Conservation (phyloP, 352 stramenopile genomes). For the Phytophthora pini region DNA sequence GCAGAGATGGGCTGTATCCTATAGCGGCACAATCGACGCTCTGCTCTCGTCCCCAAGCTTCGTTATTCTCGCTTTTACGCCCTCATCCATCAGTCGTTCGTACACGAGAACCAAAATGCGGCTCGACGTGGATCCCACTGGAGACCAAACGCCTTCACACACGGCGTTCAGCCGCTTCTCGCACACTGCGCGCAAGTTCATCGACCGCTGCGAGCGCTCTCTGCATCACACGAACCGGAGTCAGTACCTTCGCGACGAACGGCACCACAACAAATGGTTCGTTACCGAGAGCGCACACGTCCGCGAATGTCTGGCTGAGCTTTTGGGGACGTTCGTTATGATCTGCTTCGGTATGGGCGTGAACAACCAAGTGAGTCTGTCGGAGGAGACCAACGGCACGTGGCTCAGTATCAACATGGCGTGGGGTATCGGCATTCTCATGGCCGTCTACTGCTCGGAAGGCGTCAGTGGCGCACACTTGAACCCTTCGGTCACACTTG, state of each 20-base stretch:
- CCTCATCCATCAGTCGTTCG: background rate
- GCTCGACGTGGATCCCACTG: constrained; percentile 5
- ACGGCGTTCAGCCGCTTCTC: constrained; percentile 13
- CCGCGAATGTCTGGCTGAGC: constrained; percentile 21
- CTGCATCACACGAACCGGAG: constrained; percentile 32
- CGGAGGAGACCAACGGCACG: constrained; percentile 21
- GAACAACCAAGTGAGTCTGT: constrained; percentile 30
- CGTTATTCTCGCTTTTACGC: constrained; percentile 9
- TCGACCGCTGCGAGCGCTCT: constrained; percentile 27
- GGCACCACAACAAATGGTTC: constrained; percentile 27
- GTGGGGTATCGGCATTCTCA: constrained; percentile 26
- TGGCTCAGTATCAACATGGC: constrained; percentile 31
- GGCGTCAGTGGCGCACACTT: constrained; percentile 24
- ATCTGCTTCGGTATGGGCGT: constrained; percentile 30
- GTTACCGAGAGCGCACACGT: constrained; percentile 12
- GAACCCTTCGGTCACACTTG: constrained; percentile 20
- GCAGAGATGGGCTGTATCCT: constrained; percentile 6
- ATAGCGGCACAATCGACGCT: constrained; percentile 12
- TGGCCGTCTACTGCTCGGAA: constrained; percentile 31
- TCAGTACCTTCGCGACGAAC: constrained; percentile 16
- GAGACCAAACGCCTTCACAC: constrained; percentile 6
- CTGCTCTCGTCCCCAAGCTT: background rate
- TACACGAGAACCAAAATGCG: constrained; percentile 3
- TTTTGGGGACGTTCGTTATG: constrained; percentile 31
- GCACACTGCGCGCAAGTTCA: constrained; percentile 12